Conservation (phyloP, 1,284 basidiomycete genomes). For the Puccinia brachypodii region DNA sequence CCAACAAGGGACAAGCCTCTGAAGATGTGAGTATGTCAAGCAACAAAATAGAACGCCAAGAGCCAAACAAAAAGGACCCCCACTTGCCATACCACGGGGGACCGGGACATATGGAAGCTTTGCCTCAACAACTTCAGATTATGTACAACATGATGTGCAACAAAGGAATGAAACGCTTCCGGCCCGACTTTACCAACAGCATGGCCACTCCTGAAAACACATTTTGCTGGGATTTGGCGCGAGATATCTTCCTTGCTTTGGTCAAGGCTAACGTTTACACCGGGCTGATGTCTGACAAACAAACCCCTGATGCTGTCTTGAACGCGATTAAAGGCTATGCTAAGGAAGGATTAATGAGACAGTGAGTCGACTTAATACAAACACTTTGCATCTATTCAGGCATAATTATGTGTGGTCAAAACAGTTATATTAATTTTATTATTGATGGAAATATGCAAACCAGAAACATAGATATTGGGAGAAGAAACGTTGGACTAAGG, state of each 20-base stretch:
- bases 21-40: not conserved
- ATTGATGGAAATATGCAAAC: too few relatives aligned
- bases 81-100: slow-evolving; percentile 1
- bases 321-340: not conserved
- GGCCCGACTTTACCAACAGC: not conserved
- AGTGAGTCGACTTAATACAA: not conserved
- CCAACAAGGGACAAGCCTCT: too few relatives aligned
- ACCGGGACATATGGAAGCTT: slow-evolving; percentile 1
- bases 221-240: not conserved
- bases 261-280: not conserved
- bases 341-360: not conserved
- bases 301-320: not conserved
- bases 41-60: not conserved
- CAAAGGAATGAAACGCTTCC: not conserved
- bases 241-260: not conserved
- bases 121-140: not conserved
- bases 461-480: too few relatives aligned
- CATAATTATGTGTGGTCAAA: too few relatives aligned
- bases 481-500: too few relatives aligned
- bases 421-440: too few relatives aligned
- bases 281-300: not conserved
- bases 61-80: not conserved
- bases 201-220: not conserved
- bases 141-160: not conserved
- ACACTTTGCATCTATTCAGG: too few relatives aligned